Conservation (phyloP, 345 rosid genomes). For the Dimocarpus longan region DNA sequence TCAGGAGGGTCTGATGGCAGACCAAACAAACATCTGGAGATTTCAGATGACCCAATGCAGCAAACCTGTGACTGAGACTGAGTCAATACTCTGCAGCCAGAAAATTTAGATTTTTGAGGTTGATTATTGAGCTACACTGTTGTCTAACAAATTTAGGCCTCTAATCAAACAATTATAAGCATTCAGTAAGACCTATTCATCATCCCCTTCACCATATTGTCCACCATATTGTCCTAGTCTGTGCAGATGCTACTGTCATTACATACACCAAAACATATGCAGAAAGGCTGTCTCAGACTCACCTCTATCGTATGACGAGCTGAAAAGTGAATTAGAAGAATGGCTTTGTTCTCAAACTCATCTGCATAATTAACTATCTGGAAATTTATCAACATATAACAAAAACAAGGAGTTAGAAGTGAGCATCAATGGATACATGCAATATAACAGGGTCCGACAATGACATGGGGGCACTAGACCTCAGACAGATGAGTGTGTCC, state of each 20-base stretch:
- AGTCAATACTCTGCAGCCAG: background rate
- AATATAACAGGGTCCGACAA: conserved; percentile 1
- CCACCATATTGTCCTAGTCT: background rate
- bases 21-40: background rate
- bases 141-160: background rate
- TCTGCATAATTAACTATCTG: conserved; percentile 73
- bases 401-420: conserved; percentile 15
- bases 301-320: conserved; percentile 83
- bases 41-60: background rate
- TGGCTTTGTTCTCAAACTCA: conserved; percentile 76
- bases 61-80: background rate
- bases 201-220: background rate
- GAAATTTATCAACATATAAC: conserved; percentile 16
- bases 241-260: background rate
- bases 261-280: background rate
- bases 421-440: background rate
- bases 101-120: background rate
- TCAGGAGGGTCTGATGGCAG: background rate
- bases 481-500: conserved; percentile 89
- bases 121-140: background rate
- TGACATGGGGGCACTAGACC: conserved; percentile 39
- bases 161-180: background rate
- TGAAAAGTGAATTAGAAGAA: conserved; percentile 90
- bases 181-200: background rate
- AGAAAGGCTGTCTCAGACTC: conserved; percentile 24